phyloP scores from a whole-genome alignment of 2,329 filamentous ascomycete species.

The Talaromyces sp. region DNA sequence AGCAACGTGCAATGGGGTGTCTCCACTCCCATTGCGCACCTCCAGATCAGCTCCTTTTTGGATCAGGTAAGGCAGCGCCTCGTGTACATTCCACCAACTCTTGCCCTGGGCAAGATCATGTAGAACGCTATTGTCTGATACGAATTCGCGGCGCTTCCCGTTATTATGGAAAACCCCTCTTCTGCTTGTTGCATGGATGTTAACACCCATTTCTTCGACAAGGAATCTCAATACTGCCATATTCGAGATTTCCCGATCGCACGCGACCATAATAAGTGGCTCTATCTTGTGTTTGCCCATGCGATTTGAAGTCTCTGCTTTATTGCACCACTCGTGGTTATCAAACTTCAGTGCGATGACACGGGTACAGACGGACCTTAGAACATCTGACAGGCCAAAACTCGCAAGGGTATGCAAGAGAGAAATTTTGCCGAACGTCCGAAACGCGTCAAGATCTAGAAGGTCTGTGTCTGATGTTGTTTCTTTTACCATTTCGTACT shows the following conservation, averaged over 20 bases:
- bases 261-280: conserved; percentile 4
- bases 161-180: background rate
- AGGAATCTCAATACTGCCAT: conserved; percentile 5
- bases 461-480: background rate
- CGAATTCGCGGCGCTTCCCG: background rate
- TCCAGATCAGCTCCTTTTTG: conserved; percentile 6
- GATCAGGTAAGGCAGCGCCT: conserved; percentile 10
- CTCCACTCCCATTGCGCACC: background rate
- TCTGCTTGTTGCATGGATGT: background rate
- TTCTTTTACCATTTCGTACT: conserved; percentile 6
- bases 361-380: conserved; percentile 1
- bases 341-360: background rate
- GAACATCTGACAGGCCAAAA: background rate
- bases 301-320: background rate
- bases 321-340: conserved; percentile 9
- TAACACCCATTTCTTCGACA: conserved; percentile 7
- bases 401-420: background rate
- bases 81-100: conserved; percentile 6
- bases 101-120: conserved; percentile 8
- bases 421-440: background rate
- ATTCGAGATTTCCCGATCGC: conserved; percentile 1
- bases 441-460: background rate
- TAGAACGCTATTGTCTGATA: background rate
- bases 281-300: background rate
- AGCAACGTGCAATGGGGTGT: conserved; percentile 10